Evolutionary conservation across 2,329 filamentous ascomycete genomes (phyloP).

Genomic region (Harringtonia lauricola): DNA sequence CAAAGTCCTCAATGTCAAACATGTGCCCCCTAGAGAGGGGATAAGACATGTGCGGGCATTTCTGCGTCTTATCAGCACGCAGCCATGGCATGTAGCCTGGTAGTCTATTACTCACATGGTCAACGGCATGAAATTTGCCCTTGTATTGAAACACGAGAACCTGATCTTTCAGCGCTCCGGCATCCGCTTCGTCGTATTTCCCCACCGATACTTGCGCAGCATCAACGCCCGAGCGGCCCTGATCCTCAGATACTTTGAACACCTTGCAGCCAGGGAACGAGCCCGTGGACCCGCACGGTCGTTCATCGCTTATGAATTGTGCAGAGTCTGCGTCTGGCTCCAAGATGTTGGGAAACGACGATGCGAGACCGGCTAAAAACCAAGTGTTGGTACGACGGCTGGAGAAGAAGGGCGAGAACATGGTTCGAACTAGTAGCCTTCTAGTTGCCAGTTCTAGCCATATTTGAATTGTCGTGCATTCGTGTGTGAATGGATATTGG

Average conservation of each 20-base stretch:
- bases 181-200: conserved; percentile 20
- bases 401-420: conserved; percentile 4
- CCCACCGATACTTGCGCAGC: conserved; percentile 23
- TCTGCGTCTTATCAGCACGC: conserved; percentile 26
- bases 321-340: conserved; percentile 13
- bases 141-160: conserved; percentile 55
- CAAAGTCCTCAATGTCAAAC: conserved; percentile 61
- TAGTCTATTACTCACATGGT: no score
- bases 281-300: conserved; percentile 23
- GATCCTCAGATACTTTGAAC: conserved; percentile 34
- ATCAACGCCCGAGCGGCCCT: conserved; percentile 12
- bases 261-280: conserved; percentile 47
- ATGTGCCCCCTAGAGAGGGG: conserved; percentile 51
- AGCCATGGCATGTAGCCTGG: no score
- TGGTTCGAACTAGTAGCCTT: not conserved
- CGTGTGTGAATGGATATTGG: no score
- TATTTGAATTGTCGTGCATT: no score
- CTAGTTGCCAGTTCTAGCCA: no score
- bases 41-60: conserved; percentile 57
- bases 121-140: conserved; percentile 54
- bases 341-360: conserved; percentile 43
- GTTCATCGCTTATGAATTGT: conserved; percentile 20
- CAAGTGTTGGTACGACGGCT: conserved; percentile 14
- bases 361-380: conserved; percentile 42
- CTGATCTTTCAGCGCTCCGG: conserved; percentile 39